phyloP scores from a whole-genome alignment of 163 green algal species.

The Volvox carteri region DNA sequence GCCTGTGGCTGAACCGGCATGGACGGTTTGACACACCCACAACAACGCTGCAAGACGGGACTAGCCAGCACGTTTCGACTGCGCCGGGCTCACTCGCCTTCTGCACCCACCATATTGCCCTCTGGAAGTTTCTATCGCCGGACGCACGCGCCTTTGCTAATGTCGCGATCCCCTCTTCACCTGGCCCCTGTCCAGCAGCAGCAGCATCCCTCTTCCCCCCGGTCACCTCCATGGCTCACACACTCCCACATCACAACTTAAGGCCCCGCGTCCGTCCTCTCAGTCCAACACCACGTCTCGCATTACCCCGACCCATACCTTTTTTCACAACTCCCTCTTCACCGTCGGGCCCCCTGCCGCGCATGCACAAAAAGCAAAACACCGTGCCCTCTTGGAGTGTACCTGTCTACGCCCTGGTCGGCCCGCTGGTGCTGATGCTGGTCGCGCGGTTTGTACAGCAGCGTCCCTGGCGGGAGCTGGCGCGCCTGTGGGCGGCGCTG shows the following conservation, averaged over 20 bases:
- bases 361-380: constrained; percentile 45
- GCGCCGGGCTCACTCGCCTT: not conserved
- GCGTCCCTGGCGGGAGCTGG: constrained; percentile 11
- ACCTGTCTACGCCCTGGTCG: constrained; percentile 56
- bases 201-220: not conserved
- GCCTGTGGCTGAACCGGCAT: not conserved
- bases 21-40: not conserved
- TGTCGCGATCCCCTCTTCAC: not conserved
- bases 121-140: not conserved
- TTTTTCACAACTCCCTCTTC: not conserved
- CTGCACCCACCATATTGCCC: not conserved
- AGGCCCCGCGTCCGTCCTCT: not conserved
- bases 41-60: too few relatives aligned
- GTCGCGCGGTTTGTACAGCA: constrained; percentile 17
- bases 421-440: constrained; percentile 40
- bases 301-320: not conserved
- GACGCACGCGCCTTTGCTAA: not conserved
- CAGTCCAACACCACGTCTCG: not conserved
- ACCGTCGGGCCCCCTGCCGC: not conserved
- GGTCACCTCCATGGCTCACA: not conserved
- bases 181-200: not conserved
- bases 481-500: constrained; percentile 43
- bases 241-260: not conserved
- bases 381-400: constrained; percentile 63
- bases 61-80: too few relatives aligned